phyloP scores from a whole-genome alignment of 192 early-diverging fungal genomes.

The Coemansia sp. region DNA sequence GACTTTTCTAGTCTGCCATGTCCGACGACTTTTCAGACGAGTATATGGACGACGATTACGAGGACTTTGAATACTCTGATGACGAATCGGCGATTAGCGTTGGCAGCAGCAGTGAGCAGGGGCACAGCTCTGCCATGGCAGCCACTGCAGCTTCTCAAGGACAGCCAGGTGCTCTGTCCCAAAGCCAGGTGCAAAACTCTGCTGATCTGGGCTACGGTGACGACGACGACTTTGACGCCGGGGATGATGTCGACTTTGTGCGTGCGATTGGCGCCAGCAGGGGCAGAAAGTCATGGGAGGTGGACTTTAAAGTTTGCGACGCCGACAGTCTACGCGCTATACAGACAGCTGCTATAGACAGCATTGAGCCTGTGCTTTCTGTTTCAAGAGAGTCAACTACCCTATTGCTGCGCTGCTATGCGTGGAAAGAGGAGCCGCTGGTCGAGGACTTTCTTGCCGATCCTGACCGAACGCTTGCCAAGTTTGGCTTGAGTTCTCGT shows the following conservation, averaged over 20 bases:
- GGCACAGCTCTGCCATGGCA: not conserved
- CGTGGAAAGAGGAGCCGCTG: constrained; percentile 46
- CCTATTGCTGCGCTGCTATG: constrained; percentile 36
- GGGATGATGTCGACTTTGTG: constrained; percentile 26
- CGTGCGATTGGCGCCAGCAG: constrained; percentile 6
- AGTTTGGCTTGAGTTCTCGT: constrained; percentile 18
- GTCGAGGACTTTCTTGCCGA: constrained; percentile 41
- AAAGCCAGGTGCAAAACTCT: constrained; percentile 21
- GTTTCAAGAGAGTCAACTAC: constrained; percentile 30
- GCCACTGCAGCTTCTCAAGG: not conserved
- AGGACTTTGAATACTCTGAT: constrained; percentile 34
- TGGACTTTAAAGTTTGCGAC: constrained; percentile 37
- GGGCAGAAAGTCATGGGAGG: constrained; percentile 37
- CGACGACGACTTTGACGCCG: constrained; percentile 21
- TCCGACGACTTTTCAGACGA: constrained; percentile 26
- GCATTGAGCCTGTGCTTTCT: constrained; percentile 37
- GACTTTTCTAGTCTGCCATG: constrained; percentile 1
- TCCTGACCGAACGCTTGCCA: constrained; percentile 27
- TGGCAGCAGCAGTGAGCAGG: not conserved
- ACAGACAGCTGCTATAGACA: constrained; percentile 21
- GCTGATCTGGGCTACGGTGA: constrained; percentile 19
- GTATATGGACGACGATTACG: constrained; percentile 40
- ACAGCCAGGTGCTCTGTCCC: not conserved
- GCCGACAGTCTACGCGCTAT: constrained; percentile 22
- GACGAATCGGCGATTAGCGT: constrained; percentile 9